Evolutionary conservation across 345 rosid genomes (phyloP), one percentile per base, ranked within the genome.

Genomic region (Eucalyptus guilfoylei): DNA sequence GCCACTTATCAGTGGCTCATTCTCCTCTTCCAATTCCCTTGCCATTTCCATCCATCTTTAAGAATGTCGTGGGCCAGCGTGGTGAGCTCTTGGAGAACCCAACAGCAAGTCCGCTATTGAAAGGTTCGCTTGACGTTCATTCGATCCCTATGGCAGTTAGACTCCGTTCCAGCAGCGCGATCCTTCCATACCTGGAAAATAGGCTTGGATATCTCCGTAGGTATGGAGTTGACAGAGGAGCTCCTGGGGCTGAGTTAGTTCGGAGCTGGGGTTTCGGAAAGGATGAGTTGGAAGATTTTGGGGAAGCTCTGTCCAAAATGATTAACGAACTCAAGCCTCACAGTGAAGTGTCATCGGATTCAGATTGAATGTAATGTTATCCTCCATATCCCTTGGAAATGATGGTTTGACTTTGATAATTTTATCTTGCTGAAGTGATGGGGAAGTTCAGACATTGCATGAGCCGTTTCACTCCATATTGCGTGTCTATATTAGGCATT

Each of bases 11-110:
- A 3, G 94, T 90, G n/a, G 91, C 97, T 2, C 93, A 88, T n/a
- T 92, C 94, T 89, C 99, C 99, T 80, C 98, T 98, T 69, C 98
- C 98, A 0, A 90, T 98, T 91, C 99, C 99, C 4, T 89, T 97
- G 94, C 98, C 99, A 49, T 97, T 96, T 92, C 99, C 99, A 88
- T 94, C 96, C 87, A 98, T 97, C 88, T 98, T 98, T 44, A 91
- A 97, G 15, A 94, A 92, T 88, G 88, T 88, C 11, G 94, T 98
- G 48, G 97, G 99, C 80, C 93, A 91, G 90, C 94, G 80, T 14
- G 99, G 99, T 40, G 97, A 94, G 95, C 94, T 98, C 45, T 90
- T 95, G 88, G 91, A 95, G 91, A 92, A 88, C 88, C 95, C 98
- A 15, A 89, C 88, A 26, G 83, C 89, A 34, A 94, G 93, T 76